These are phyloP conservation scores for Podospora bellae-mahoneyi DNA, from an alignment of 495 filamentous ascomycete species.

Conservation along the genomic window DNA sequence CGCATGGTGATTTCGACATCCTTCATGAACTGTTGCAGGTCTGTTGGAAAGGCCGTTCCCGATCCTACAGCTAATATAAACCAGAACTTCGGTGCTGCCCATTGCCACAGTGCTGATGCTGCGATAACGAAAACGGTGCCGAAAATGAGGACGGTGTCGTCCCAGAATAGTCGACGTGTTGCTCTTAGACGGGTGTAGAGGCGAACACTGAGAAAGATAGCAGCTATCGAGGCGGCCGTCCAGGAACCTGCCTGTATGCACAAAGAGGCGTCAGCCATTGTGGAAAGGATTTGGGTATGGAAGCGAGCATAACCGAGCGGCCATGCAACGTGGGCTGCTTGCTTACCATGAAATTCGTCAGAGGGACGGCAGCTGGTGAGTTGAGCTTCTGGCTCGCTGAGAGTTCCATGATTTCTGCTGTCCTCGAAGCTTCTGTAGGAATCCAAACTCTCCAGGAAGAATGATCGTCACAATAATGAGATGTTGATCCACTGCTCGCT, in stretches of 20 bases:
- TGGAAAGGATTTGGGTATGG: not conserved
- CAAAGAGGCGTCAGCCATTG: not conserved
- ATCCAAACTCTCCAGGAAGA: not conserved
- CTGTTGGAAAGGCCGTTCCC: not conserved
- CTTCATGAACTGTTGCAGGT: not conserved
- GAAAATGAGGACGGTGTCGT: conserved; percentile 1
- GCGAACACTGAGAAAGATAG: not conserved
- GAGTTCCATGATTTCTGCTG: not conserved
- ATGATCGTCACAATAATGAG: not conserved
- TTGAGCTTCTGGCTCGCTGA: not conserved
- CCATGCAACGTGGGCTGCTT: not conserved
- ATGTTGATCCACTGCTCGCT: not conserved
- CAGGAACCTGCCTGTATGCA: conserved; percentile 7
- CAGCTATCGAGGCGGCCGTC: not conserved
- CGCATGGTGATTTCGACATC: conserved; percentile 3
- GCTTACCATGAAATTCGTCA: conserved; percentile 1
- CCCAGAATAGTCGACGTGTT: not conserved
- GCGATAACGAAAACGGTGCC: not conserved
- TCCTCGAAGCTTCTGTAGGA: not conserved
- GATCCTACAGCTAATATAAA: not conserved
- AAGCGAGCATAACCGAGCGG: not conserved
- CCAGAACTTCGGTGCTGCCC: not conserved
- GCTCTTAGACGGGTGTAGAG: not conserved
- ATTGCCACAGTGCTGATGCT: not conserved
- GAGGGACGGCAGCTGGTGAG: not conserved